These are phyloP conservation scores for Melastoma malabathricum DNA, from an alignment of 345 rosid genomes.

Conservation along the genomic window DNA sequence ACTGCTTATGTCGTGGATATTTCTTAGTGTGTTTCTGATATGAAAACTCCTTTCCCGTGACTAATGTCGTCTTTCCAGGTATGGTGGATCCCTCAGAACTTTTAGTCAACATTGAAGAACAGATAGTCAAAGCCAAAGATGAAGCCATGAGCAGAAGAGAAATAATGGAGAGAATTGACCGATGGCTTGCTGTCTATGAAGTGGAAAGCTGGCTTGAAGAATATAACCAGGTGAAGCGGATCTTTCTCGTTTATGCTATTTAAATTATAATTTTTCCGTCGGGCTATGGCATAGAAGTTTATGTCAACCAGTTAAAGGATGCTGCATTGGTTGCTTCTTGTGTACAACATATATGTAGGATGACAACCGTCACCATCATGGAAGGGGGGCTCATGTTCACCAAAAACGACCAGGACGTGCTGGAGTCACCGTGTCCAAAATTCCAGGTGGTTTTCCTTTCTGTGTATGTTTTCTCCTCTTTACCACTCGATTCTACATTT, in stretches of 20 bases:
- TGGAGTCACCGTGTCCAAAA: conserved; percentile 64
- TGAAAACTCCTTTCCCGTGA: neutral
- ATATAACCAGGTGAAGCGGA: conserved; percentile 47
- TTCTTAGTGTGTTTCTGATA: too few relatives aligned
- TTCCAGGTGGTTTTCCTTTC: conserved; percentile 47
- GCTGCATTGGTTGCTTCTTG: too few relatives aligned
- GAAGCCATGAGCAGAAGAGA: conserved; percentile 84
- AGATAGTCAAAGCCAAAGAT: conserved; percentile 62
- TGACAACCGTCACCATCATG: conserved; percentile 65
- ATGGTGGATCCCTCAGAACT: conserved; percentile 89
- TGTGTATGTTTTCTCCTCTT: neutral
- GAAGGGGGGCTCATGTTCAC: conserved; percentile 87
- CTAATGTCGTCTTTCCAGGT: conserved; percentile 23
- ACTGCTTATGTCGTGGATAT: too few relatives aligned
- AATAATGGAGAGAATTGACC: conserved; percentile 81
- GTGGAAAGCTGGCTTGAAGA: conserved; percentile 97
- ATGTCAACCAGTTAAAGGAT: too few relatives aligned
- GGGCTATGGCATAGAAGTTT: too few relatives aligned
- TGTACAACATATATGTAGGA: conserved; percentile 28
- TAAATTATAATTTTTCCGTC: too few relatives aligned
- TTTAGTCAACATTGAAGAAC: conserved; percentile 63
- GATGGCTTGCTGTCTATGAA: conserved; percentile 91
- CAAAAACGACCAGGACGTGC: conserved; percentile 94
- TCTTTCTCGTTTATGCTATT: too few relatives aligned
- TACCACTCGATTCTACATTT: conserved; percentile 1